Base-by-base conservation (phyloP, 169 alveolate species). In the Neospora caninum region DNA sequence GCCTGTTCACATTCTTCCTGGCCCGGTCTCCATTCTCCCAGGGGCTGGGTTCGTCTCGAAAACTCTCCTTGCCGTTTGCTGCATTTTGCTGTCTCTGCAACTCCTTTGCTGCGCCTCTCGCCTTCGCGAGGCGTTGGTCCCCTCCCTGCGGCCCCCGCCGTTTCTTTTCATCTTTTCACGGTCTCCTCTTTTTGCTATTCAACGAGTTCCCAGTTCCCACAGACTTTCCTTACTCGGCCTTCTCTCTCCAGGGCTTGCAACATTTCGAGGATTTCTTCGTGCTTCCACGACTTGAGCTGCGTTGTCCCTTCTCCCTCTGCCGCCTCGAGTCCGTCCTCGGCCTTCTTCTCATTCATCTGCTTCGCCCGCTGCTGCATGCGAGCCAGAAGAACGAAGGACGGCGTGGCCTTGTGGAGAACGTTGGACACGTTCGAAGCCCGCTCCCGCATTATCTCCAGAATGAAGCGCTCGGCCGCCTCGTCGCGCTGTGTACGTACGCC, bases 401-500 rank as follows among this genome's bases (percentile, higher is more conserved):
- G 73, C 73, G 73, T 64, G 34, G 73, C 73, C 73, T 27, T 64
- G 73, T 64, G 73, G 73, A 64, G 73, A 29, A 64, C 73, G 31
- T 64, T 64, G n/a, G 73, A 7, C 7, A 64, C 73, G n/a, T 64
- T 64, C 73, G 73, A 64, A 9, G 73, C 73, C 34, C 73, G 73
- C 1, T 64, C 73, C 0, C 73, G 73, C 73, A 64, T 64, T 4
- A 64, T 16, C n/a, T 64, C 73, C 34, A 64, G 73, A 22, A 64
- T 64, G 73, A 64, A 64, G 73, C 73, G 73, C 73, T 64, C 73
- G 73, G 73, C 73, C 31, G 73, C 31, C 73, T 64, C 73, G 73
- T 64, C 73, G n/a, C 73, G 73, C 25, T 0, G 73, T 64, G 73
- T 64, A 27, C n/a, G 73, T 64, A 27, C 73, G 20, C 34, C 73